Evolutionary conservation across 805 yeast species (phyloP), one percentile per base, ranked within the genome.

Genomic region (Babjeviella inositovora): DNA sequence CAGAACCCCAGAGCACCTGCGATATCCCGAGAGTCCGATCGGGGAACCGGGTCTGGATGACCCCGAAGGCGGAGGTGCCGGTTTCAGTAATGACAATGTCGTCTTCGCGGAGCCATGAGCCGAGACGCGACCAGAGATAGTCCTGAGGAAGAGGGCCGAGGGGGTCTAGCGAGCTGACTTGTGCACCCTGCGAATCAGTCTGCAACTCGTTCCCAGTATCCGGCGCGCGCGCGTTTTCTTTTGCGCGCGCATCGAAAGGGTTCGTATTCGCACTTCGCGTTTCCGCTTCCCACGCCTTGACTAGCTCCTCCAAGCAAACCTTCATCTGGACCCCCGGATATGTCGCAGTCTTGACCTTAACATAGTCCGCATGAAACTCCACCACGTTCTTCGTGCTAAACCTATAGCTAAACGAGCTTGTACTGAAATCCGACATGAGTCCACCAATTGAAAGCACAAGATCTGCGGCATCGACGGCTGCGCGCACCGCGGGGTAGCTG

Each of bases 401-500:
- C 27, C 73, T 62, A 54, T 74, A 74, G 17, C 82, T 69, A 59
- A 74, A 74, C 11, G 92, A 75, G 44, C 93, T 93, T 23, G 93
- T 80, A 63, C 80, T 80, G 69, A 75, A 81, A 51, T 80, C 93
- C 24, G 90, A 77, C 42, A 80, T 56, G 44, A 80, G 54, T 24
- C 84, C 85, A 49, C 93, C 93, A 36, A 79, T 63, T 16, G 87
- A 72, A 30, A 80, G 47, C 27, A 80, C 61, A 47, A 79, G 60
- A 51, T 80, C 93, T 20, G 85, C 61, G 20, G 62, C 44, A 48
- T 77, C 87, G 27, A 76, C 84, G 18, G 71, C 64, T 32, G 64
- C 69, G 44, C 70, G 70, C 25, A 76, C 81, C 32, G 62, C 76
- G 29, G 81, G 81, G 28, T 55, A 52, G 11, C 92, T 73, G 37